Conservation (phyloP, 2,329 filamentous ascomycete species). For the Cladosporium colombiae region DNA sequence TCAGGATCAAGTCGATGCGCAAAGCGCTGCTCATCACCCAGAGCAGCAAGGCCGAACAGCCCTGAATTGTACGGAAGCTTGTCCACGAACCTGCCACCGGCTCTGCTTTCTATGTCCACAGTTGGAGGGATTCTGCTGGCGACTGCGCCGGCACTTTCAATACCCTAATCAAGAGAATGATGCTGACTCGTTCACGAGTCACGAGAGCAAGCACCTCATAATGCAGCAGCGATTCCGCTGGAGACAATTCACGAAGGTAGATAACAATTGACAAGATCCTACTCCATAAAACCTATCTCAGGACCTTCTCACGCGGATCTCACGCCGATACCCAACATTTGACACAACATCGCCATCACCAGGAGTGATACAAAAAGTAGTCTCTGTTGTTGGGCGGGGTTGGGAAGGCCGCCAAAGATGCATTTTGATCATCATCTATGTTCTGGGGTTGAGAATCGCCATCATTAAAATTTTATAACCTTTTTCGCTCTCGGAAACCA, state of each 20-base stretch:
- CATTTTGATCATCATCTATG: conserved; percentile 8
- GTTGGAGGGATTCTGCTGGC: neutral
- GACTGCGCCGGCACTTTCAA: neutral
- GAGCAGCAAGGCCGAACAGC: neutral
- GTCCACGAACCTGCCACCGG: neutral
- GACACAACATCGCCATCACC: neutral
- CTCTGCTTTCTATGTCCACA: neutral
- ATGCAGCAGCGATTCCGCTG: neutral
- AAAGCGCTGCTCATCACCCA: neutral
- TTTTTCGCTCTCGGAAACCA: neutral
- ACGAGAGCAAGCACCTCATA: neutral
- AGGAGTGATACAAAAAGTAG: neutral
- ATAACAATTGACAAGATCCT: neutral
- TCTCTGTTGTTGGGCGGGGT: neutral
- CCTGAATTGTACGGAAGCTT: neutral
- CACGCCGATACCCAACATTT: neutral
- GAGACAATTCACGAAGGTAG: neutral
- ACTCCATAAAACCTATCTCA: neutral
- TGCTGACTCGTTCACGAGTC: neutral
- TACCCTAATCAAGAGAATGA: neutral
- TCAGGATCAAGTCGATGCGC: neutral
- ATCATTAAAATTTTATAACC: neutral
- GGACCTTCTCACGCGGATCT: neutral
- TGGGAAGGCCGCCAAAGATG: neutral
- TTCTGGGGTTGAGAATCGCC: conserved; percentile 3